These are phyloP conservation scores for Dothideomycetes sp. DNA, from an alignment of 2,329 filamentous ascomycete genomes.

Conservation along the genomic window DNA sequence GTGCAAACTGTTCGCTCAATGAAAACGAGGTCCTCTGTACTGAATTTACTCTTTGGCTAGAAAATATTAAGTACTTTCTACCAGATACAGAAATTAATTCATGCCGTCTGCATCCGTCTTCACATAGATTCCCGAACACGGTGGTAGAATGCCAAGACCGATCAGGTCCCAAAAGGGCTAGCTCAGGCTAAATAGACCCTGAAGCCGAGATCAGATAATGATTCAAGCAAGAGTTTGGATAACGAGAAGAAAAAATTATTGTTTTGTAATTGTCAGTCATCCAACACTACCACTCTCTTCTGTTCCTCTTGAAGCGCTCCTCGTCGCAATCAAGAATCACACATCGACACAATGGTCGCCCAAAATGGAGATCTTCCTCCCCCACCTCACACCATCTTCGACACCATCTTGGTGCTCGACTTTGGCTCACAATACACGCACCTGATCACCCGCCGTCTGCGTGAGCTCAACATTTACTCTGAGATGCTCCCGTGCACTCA, in stretches of 20 bases:
- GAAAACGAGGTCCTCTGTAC: too few species aligned
- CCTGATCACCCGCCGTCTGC: conserved; percentile 64
- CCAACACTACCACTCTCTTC: background rate
- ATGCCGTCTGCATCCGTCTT: too few species aligned
- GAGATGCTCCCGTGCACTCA: conserved; percentile 85
- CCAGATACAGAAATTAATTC: too few species aligned
- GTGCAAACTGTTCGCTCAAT: too few species aligned
- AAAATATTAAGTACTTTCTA: too few species aligned
- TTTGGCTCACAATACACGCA: conserved; percentile 67
- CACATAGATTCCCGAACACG: too few species aligned
- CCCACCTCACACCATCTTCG: conserved; percentile 43
- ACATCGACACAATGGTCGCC: conserved; percentile 18
- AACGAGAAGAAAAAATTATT: conserved; percentile 20
- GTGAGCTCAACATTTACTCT: conserved; percentile 71
- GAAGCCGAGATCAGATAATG: too few species aligned
- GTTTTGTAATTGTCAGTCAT: conserved; percentile 17
- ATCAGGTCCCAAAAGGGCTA: too few species aligned
- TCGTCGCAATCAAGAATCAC: conserved; percentile 3
- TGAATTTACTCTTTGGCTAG: too few species aligned
- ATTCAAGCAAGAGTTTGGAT: too few species aligned
- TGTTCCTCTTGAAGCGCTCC: conserved; percentile 5
- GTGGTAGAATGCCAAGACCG: too few species aligned
- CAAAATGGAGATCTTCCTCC: conserved; percentile 29
- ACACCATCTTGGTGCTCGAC: conserved; percentile 64
- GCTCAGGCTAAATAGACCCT: too few species aligned